Conservation (phyloP, 352 stramenopile species). For the Globisporangium camurandrum region DNA sequence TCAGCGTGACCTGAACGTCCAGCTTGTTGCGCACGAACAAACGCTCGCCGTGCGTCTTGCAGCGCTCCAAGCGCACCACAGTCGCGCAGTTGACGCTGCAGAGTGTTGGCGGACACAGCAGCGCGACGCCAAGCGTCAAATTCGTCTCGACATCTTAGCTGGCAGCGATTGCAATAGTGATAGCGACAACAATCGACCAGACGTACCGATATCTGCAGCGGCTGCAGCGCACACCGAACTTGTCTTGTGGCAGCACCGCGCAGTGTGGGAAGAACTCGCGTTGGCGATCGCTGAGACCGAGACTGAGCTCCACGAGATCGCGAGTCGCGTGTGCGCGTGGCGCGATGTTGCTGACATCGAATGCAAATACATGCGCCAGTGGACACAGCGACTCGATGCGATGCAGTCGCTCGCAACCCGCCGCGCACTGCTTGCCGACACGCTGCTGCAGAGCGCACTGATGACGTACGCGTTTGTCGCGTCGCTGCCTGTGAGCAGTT, state of each 20-base stretch:
- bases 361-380: not conserved
- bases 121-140: not conserved
- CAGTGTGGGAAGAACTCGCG: slow-evolving; percentile 18
- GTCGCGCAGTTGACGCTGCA: not conserved
- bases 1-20: no score
- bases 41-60: not conserved
- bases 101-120: not conserved
- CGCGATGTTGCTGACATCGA: not conserved
- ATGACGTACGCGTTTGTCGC: slow-evolving; percentile 12
- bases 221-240: slow-evolving; percentile 1
- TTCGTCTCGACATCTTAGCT: not conserved
- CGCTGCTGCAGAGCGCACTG: slow-evolving; percentile 4
- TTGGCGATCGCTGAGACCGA: slow-evolving; percentile 15
- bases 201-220: not conserved
- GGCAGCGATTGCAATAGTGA: not conserved
- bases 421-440: not conserved
- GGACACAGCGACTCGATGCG: not conserved
- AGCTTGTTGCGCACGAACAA: no score
- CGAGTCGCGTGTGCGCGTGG: slow-evolving; percentile 2
- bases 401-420: slow-evolving; percentile 1
- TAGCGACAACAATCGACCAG: not conserved
- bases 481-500: not conserved
- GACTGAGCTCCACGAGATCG: slow-evolving; percentile 1
- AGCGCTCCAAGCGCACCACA: not conserved
- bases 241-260: slow-evolving; percentile 5